Evolutionary conservation across 176 grass and related monocot species (phyloP), one percentile per base, ranked within the genome.

Genomic region (Poa pratensis): DNA sequence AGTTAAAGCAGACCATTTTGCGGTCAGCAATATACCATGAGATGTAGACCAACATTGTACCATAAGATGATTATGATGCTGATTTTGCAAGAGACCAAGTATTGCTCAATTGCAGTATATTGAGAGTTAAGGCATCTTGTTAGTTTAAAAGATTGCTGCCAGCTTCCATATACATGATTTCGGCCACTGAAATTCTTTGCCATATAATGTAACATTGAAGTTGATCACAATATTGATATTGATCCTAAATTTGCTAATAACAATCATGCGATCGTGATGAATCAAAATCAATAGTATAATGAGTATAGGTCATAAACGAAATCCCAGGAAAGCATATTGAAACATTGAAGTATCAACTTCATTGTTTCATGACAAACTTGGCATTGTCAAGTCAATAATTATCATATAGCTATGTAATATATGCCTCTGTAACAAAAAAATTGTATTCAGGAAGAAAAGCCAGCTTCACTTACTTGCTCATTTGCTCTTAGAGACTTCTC

Each of bases 381-480:
- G 42, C 54, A 79, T 17, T 63, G 59, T 26, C 49, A 60, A 79
- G 43, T 69, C 58, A 74, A 65, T 24, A 26, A 65, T n/a, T 75
- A 64, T 66, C 58, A 82, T n/a, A 76, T 15, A 76, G 63, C 52
- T 73, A 30, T 30, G 30, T 30, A 78, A 86, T 17, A 82, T 43
- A 35, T 82, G 19, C 48, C 7, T 73, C 59, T 20, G 26, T 27
- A 75, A 34, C 27, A 5, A 74, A 64, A 11, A 49, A 62, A 60
- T 64, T 65, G 23, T 17, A 1, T 50, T 82, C 9, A 74, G 20
- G 78, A 83, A 87, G 58, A 48, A 78, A 28, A 86, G 24, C 1
- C 62, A 34, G 52, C 35, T 84, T 84, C 60, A 91, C 89, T 84
- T 84, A 84, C 89, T 80, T 73, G 70, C 14, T 84, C 24, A 15